Base-by-base conservation (phyloP, 139 green algal genomes). In the Micractinium conductrix region DNA sequence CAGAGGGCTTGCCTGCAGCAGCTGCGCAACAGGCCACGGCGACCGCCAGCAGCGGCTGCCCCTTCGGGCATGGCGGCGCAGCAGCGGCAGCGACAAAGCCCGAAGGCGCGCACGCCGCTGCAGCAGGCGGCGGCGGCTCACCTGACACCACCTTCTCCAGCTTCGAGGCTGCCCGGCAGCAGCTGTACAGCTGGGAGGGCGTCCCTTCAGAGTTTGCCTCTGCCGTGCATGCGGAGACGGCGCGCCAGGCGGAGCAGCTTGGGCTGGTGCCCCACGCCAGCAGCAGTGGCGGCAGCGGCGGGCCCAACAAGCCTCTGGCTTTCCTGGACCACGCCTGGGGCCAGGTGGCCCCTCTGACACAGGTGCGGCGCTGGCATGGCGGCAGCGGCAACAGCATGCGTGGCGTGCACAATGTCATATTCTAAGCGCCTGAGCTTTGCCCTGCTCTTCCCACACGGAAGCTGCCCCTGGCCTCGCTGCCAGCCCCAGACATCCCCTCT, bases 301-400 rank as follows among this genome's bases (percentile, higher is more conserved):
- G 1, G 33, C 21, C 17, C 48, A 4, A 50, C 55, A 60, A 60
- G 55, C 84, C 84, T 4, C 45, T 88, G 33, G 42, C 84, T 8
- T 88, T 88, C 40, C 48, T 88, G 37, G 76, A 85, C 62, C 84
- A 88, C 38, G 76, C 76, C 0, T 88, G 84, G 84, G 84, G 84
- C 35, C 75, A 80, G 26, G 21, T 79, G 33, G 17, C 84, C 17
- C 84, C 84, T 17, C 35, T 58, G 16, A 78, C 84, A 2, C 74
- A 80, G 75, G 74, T 80, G 73, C 2, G 60, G 30, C 14, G n/a
- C n/a, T n/a, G n/a, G n/a, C n/a, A n/a, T n/a, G n/a, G n/a, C n/a
- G n/a, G n/a, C n/a, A n/a, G n/a, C n/a, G n/a, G n/a, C n/a, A n/a
- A n/a, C n/a, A n/a, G n/a, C n/a, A n/a, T n/a, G n/a, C n/a, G n/a